Evolutionary conservation across 164 flowering plant species (phyloP).

Genomic region (Vitis rotundifolia): DNA sequence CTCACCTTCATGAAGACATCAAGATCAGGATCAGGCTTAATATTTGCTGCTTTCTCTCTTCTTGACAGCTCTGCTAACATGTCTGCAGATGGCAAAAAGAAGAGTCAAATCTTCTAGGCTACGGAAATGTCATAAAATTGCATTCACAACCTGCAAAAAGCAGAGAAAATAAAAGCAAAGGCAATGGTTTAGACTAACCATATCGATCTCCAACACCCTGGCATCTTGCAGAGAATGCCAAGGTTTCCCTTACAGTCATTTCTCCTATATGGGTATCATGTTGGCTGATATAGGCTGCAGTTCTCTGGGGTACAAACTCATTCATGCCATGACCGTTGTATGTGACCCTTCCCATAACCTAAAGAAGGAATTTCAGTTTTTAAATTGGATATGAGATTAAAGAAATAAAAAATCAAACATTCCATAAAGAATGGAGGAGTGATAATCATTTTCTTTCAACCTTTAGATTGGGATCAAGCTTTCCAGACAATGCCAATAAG

Average conservation of each 20-base stretch:
- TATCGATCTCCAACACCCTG: constrained; percentile 59
- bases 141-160: too few relatives aligned
- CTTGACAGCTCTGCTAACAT: constrained; percentile 51
- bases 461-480: constrained; percentile 44
- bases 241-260: constrained; percentile 65
- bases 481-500: constrained; percentile 47
- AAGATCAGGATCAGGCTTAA: constrained; percentile 61
- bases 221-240: constrained; percentile 59
- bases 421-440: neutral
- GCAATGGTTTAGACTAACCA: constrained; percentile 29
- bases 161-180: neutral
- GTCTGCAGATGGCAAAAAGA: constrained; percentile 24
- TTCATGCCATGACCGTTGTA: constrained; percentile 61
- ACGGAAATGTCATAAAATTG: too few relatives aligned
- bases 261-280: constrained; percentile 59
- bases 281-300: constrained; percentile 67
- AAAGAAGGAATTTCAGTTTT: neutral
- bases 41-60: constrained; percentile 51
- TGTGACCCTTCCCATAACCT: constrained; percentile 51
- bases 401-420: too few relatives aligned
- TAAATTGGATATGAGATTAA: neutral
- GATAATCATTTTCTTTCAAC: constrained; percentile 15
- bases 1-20: constrained; percentile 61
- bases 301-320: constrained; percentile 65
- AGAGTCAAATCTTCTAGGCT: too few relatives aligned